Base-by-base conservation (phyloP, 2,329 filamentous ascomycete genomes). In the Sclerotiophoma versabilis region DNA sequence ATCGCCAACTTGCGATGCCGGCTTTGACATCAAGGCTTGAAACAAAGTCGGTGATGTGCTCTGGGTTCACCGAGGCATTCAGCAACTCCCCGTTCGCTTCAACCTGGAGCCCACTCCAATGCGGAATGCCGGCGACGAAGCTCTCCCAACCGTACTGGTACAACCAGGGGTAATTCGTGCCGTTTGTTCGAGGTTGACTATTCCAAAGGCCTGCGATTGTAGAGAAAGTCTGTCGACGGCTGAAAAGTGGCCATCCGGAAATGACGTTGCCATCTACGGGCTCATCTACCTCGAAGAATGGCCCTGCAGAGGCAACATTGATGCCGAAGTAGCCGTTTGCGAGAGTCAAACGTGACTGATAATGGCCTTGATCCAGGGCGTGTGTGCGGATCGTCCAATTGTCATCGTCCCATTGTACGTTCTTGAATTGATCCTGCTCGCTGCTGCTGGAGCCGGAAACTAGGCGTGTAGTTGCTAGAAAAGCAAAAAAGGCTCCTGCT, bases 101-200 rank as follows among this genome's bases (percentile, higher is more conserved):
- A 15, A 89, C 77, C 29, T 86, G 71, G 30, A 89, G 74, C 1
- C 83, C 85, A 22, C 81, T 80, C 81, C 87, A 89, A 67, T 91
- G 88, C 6, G 89, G 89, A 14, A 92, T 81, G 20, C 89, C 89
- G 45, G 83, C 84, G 58, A 91, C 88, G 44, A 89, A 86, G 62
- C 84, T 88, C 64, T 92, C 88, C 52, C 84, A 83, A 6, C 87
- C 87, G 72, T 89, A 88, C 60, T 90, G 84, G 50, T 84, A 80
- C 36, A 91, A 71, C 87, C 88, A 90, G 0, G 80, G 80, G 61
- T 87, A 90, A 62, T 90, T 90, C 6, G 83, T 82, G 0, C 81
- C 80, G 37, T 84, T 85, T 0, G 81, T 84, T 25, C 78, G 81
- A 2, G 80, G 78, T 66, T 89, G 85, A 3, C 77, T 77, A 57